These are phyloP conservation scores for Megacollybia marginata DNA, from an alignment of 768 basidiomycete species.

Conservation along the genomic window DNA sequence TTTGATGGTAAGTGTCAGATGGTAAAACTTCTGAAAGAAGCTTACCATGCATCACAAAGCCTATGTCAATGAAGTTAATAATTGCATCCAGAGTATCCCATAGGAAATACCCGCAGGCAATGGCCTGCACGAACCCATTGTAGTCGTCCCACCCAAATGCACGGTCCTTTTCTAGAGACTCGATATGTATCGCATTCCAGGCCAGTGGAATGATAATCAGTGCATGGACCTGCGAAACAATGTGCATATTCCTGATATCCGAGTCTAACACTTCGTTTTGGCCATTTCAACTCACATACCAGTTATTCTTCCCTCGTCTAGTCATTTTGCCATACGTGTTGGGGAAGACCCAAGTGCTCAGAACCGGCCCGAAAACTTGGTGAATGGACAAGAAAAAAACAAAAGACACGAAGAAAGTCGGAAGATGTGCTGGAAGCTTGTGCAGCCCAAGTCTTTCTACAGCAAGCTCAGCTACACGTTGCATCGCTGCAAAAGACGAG, in stretches of 20 bases:
- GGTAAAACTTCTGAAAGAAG: constrained; percentile 1
- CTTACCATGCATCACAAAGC: constrained; percentile 73
- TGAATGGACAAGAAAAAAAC: constrained; percentile 53
- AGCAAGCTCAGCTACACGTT: not conserved
- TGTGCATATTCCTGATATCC: constrained; percentile 51
- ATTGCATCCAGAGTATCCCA: constrained; percentile 78
- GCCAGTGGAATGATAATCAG: constrained; percentile 61
- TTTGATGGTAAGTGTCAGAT: constrained; percentile 12
- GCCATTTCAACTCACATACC: constrained; percentile 31
- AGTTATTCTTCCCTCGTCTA: constrained; percentile 47
- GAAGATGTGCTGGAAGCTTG: constrained; percentile 48
- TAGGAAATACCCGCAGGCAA: constrained; percentile 77
- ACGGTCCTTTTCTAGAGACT: constrained; percentile 47
- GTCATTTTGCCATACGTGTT: constrained; percentile 40
- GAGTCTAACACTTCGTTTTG: constrained; percentile 1
- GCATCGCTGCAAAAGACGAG: too few relatives aligned
- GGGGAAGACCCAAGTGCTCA: constrained; percentile 41
- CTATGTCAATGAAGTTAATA: constrained; percentile 59
- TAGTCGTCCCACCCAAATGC: constrained; percentile 69
- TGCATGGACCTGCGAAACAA: constrained; percentile 70
- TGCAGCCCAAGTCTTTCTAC: constrained; percentile 33
- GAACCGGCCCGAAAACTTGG: constrained; percentile 45
- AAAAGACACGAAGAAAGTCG: constrained; percentile 46
- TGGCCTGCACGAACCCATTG: constrained; percentile 52
- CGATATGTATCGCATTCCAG: constrained; percentile 39